Conservation (phyloP, 2,329 filamentous ascomycete species). For the Fusarium chlamydosporum region DNA sequence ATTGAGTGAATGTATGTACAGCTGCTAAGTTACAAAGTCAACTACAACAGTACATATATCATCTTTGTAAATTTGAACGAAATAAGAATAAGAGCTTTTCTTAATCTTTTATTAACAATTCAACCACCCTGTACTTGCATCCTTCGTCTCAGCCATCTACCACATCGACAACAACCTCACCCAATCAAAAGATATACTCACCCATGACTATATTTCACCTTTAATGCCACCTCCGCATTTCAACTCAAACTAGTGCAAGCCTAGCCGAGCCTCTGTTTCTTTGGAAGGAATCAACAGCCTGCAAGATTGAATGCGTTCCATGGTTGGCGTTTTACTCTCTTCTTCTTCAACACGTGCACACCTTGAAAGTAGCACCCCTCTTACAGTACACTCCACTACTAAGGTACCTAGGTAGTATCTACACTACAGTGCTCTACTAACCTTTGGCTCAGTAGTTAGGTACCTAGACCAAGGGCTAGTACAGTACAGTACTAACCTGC, state of each 20-base stretch:
- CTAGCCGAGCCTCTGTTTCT: slow-evolving; percentile 27
- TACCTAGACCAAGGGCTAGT: too few species aligned
- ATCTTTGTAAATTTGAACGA: neutral
- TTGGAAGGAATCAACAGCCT: neutral
- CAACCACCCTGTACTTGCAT: slow-evolving; percentile 12
- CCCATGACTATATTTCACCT: slow-evolving; percentile 4
- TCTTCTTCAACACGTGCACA: slow-evolving; percentile 11
- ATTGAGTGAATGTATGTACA: neutral
- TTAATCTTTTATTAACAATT: slow-evolving; percentile 14
- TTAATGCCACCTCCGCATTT: slow-evolving; percentile 23
- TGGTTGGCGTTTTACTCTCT: neutral
- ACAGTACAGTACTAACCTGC: too few species aligned
- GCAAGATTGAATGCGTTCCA: neutral
- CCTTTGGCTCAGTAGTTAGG: too few species aligned
- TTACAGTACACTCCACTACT: neutral
- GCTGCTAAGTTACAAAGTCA: neutral
- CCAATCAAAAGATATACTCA: slow-evolving; percentile 34
- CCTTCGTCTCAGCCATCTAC: slow-evolving; percentile 10
- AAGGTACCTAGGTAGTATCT: too few species aligned
- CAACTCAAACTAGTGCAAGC: slow-evolving; percentile 28
- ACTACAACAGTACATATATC: neutral
- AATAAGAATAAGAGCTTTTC: neutral
- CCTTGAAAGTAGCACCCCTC: neutral
- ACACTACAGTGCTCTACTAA: neutral
- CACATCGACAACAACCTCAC: slow-evolving; percentile 13